Evolutionary conservation across 2,329 filamentous ascomycete species (phyloP).

Genomic region (Intubia oerlemansii): DNA sequence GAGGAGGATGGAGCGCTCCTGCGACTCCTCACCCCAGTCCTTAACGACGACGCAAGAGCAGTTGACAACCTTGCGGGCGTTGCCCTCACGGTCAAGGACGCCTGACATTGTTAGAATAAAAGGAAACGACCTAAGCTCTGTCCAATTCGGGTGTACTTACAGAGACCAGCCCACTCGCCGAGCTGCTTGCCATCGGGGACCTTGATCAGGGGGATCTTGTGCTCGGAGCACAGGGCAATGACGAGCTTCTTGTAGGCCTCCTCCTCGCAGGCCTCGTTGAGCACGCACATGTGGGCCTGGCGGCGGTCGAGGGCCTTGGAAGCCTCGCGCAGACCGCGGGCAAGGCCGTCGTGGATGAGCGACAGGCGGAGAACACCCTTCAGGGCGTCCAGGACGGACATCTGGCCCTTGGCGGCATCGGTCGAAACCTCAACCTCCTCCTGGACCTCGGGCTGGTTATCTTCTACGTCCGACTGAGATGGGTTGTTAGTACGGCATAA

Average conservation of each 20-base stretch:
- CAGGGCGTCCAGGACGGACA: constrained; percentile 94
- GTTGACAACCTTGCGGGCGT: constrained; percentile 99
- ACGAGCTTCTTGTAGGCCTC: constrained; percentile 99
- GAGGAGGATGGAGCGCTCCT: constrained; percentile 96
- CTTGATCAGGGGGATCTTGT: constrained; percentile 99
- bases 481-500: constrained; percentile 6
- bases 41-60: constrained; percentile 99
- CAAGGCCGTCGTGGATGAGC: constrained; percentile 98
- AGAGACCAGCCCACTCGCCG: constrained; percentile 98
- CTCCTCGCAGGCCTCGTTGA: constrained; percentile 99
- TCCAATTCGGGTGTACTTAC: constrained; percentile 41
- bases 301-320: constrained; percentile 97
- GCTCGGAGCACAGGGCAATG: constrained; percentile 94
- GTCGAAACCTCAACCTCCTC: constrained; percentile 92
- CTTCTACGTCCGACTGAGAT: constrained; percentile 97
- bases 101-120: constrained; percentile 26
- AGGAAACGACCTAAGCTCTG: not conserved
- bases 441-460: constrained; percentile 63
- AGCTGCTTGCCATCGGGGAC: constrained; percentile 99
- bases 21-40: constrained; percentile 99
- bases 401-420: constrained; percentile 79
- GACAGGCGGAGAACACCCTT: constrained; percentile 98
- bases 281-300: constrained; percentile 98
- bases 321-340: constrained; percentile 93
- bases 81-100: constrained; percentile 96